Evolutionary conservation across 176 grass and related monocot species (phyloP), one percentile per base, ranked within the genome.

Genomic region (Elymus sibiricus): DNA sequence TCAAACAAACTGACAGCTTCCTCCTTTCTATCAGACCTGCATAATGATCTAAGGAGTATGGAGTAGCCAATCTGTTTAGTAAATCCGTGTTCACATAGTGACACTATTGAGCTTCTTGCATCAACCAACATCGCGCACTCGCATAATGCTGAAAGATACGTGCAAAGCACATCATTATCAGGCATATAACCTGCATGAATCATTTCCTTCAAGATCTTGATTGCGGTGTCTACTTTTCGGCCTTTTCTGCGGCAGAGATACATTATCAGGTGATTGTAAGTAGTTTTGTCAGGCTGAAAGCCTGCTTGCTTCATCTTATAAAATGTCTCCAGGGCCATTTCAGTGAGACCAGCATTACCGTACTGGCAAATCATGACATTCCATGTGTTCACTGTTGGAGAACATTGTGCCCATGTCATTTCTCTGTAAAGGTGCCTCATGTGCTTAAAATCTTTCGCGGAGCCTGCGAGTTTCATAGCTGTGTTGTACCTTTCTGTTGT

Each of bases 321-420:
- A 79, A 98, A 98, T 68, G 83, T 51, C 28, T 83, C 73, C 64
- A 93, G 67, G 34, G 93, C 91, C 69, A 92, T 91, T 82, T 95
- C 74, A 70, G 95, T 93, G 74, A 98, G 77, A 86, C 86, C 91
- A 56, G 91, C 95, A 85, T 89, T 94, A 63, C 95, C 93, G 64
- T 98, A 95, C 72, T 98, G 91, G 81, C 85, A 90, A 79, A 98
- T 87, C 73, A 98, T 95, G 68, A 93, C 71, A 46, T 94, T 98
- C 95, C 91, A 98, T 77, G 93, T 93, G 60, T 98, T 88, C 64
- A 89, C 47, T 13, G 76, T 93, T 37, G 91, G 80, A 77, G 60
- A 79, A 63, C 88, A 88, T 78, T 75, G 67, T 11, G 70, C 80
- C 89, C 91, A 88, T 71, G 65, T 74, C 95, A 98, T 95, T 92